Evolutionary conservation across 352 stramenopile genomes (phyloP).

Genomic region (Proteromonas lacertae): DNA sequence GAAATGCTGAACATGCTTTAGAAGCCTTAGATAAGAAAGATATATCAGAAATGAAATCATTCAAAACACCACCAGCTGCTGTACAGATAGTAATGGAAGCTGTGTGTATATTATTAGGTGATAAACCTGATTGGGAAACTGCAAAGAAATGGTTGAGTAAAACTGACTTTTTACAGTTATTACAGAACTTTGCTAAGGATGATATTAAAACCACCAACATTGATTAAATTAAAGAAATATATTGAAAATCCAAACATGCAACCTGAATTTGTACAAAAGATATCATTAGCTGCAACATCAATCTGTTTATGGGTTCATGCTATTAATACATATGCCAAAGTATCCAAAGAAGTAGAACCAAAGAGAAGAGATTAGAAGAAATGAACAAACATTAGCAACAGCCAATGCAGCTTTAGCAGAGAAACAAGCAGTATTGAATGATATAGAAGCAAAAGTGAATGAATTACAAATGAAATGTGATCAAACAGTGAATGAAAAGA

Average conservation of each 20-base stretch:
- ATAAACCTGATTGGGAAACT: slow-evolving; percentile 38
- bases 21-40: slow-evolving; percentile 52
- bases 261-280: slow-evolving; percentile 49
- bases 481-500: slow-evolving; percentile 50
- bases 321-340: slow-evolving; percentile 68
- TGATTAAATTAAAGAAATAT: slow-evolving; percentile 43
- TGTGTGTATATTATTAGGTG: slow-evolving; percentile 54
- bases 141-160: slow-evolving; percentile 55
- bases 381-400: slow-evolving; percentile 55
- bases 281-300: slow-evolving; percentile 45
- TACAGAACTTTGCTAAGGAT: slow-evolving; percentile 66
- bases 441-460: slow-evolving; percentile 50
- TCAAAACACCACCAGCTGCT: slow-evolving; percentile 47
- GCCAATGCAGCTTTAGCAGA: slow-evolving; percentile 37
- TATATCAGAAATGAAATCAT: slow-evolving; percentile 65
- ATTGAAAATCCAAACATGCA: slow-evolving; percentile 38
- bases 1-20: slow-evolving; percentile 42
- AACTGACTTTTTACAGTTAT: slow-evolving; percentile 38
- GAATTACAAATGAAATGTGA: slow-evolving; percentile 45
- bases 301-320: slow-evolving; percentile 68
- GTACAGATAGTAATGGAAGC: slow-evolving; percentile 70
- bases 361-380: slow-evolving; percentile 43
- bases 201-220: slow-evolving; percentile 47
- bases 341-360: slow-evolving; percentile 57
- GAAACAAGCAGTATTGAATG: slow-evolving; percentile 41